A percentile compares a stretch with the other conserved stretches of the same genome.
Evolutionary conservation across 345 rosid species (phyloP).

Genomic region (Boechera divaricarpa): DNA sequence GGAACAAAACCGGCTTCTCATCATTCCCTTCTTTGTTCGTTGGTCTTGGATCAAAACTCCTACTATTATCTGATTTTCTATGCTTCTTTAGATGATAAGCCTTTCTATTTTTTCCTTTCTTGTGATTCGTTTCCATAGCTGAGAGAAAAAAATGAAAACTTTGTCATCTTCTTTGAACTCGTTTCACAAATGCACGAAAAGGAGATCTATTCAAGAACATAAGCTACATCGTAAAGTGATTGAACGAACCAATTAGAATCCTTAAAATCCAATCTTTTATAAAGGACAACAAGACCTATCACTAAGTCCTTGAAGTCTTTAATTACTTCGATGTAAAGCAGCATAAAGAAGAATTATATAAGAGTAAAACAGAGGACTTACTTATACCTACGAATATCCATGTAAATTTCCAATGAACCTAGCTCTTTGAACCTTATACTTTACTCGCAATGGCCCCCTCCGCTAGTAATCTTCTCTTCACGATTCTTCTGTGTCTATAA

Average conservation of each 20-base stretch:
- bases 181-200: conserved; percentile 11
- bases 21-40: not conserved
- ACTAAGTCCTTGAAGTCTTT: not conserved
- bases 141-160: not conserved
- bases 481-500: conserved; percentile 14
- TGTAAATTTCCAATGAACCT: conserved; percentile 25
- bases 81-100: conserved; percentile 42
- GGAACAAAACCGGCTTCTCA: conserved; percentile 45
- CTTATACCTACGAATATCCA: conserved; percentile 32
- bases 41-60: conserved; percentile 34
- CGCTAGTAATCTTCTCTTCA: conserved; percentile 13
- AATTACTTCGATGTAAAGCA: not conserved
- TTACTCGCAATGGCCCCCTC: conserved; percentile 43
- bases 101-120: conserved; percentile 36
- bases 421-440: conserved; percentile 20
- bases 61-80: conserved; percentile 26
- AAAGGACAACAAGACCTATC: not conserved
- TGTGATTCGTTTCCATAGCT: conserved; percentile 44
- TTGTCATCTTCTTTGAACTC: not conserved
- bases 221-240: not conserved
- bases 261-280: not conserved
- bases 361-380: conserved; percentile 35
- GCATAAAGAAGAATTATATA: not conserved
- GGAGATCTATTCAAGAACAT: not conserved
- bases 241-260: not conserved